Percentiles rank a stretch among this genome's conserved stretches.
phyloP scores from a whole-genome alignment of 768 basidiomycete species.

The Kwoniella sp. region DNA sequence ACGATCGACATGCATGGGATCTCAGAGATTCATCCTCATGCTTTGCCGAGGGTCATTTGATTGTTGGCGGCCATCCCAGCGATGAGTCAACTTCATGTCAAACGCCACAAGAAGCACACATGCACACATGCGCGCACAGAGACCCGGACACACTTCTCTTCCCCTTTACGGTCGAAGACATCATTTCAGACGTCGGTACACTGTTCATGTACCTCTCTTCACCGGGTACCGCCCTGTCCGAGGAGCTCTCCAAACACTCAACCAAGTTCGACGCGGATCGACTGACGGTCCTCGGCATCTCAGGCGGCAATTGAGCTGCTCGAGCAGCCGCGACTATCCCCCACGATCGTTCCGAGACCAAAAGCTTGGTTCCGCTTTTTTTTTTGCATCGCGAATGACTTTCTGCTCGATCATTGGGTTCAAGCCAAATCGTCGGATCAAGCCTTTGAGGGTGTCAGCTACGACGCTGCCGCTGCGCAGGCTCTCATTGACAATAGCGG shows the following conservation, averaged over 20 bases:
- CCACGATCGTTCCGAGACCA: constrained; percentile 2
- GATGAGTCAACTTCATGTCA: too few relatives aligned
- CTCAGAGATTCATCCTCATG: too few relatives aligned
- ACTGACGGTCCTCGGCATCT: constrained; percentile 16
- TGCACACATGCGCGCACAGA: too few relatives aligned
- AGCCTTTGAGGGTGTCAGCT: not conserved
- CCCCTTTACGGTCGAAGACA: constrained; percentile 9
- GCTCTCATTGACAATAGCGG: not conserved
- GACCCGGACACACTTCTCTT: too few relatives aligned
- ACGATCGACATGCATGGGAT: too few relatives aligned
- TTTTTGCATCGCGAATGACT: constrained; percentile 10
- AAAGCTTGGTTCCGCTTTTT: constrained; percentile 13
- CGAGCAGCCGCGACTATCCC: constrained; percentile 4
- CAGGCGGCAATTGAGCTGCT: constrained; percentile 18
- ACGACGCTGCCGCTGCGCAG: not conserved
- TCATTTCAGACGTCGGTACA: constrained; percentile 7
- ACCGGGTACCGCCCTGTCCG: not conserved
- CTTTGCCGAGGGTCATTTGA: too few relatives aligned
- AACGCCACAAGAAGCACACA: too few relatives aligned
- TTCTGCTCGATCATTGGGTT: constrained; percentile 16
- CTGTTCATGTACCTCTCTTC: constrained; percentile 18
- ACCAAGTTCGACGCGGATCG: not conserved
- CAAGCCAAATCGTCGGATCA: not conserved
- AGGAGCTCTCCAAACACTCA: not conserved
- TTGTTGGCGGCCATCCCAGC: too few relatives aligned